These are phyloP conservation scores for Cladobotryum protrusum DNA, from an alignment of 2,329 filamentous ascomycete species.

Conservation along the genomic window DNA sequence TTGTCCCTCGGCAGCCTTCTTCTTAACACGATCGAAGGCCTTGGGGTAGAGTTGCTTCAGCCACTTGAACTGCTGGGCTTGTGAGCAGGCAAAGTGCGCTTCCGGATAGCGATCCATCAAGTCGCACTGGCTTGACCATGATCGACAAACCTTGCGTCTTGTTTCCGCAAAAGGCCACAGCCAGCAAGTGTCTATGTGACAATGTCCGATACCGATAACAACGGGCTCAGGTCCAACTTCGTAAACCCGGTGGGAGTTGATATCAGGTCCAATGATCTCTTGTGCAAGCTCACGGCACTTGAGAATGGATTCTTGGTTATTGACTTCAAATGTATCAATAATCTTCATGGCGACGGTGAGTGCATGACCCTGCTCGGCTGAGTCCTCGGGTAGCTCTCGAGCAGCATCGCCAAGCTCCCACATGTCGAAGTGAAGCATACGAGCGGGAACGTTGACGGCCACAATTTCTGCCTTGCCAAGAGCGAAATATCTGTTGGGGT, in stretches of 20 bases:
- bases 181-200: constrained; percentile 98
- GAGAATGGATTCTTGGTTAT: constrained; percentile 69
- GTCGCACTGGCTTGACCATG: constrained; percentile 95
- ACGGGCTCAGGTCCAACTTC: constrained; percentile 65
- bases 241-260: constrained; percentile 82
- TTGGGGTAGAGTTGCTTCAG: constrained; percentile 82
- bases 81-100: constrained; percentile 84
- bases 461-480: constrained; percentile 77
- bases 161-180: constrained; percentile 98
- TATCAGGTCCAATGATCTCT: constrained; percentile 72
- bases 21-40: constrained; percentile 83
- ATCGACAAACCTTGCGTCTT: constrained; percentile 89
- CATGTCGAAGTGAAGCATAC: constrained; percentile 81
- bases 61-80: constrained; percentile 98
- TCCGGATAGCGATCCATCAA: constrained; percentile 94
- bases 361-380: constrained; percentile 83
- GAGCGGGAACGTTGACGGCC: constrained; percentile 78
- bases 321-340: constrained; percentile 82
- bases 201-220: constrained; percentile 88
- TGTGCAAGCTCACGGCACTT: constrained; percentile 77
- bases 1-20: constrained; percentile 80
- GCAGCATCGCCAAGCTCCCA: constrained; percentile 95
- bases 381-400: constrained; percentile 80
- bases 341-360: constrained; percentile 78
- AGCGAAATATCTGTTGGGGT: constrained; percentile 74